Evolutionary conservation across 2,329 filamentous ascomycete species (phyloP), one percentile per base, ranked within the genome.

Genomic region (Paraconiothyrium brasiliense): DNA sequence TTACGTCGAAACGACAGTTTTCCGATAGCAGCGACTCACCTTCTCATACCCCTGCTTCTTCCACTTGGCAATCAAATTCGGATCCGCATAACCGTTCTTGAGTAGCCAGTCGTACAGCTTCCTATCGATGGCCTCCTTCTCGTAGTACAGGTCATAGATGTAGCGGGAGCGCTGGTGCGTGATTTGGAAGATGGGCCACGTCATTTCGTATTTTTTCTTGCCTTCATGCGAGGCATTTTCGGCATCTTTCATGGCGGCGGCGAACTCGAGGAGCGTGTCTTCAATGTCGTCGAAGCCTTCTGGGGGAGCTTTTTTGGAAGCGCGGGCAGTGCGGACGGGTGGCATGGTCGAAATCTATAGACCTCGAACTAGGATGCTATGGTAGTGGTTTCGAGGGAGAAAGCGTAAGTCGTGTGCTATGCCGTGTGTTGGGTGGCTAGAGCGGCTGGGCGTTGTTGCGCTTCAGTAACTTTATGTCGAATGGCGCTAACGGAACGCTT

Each of bases 31-130:
- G 20, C 27, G 8, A 78, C 84, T 55, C 78, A 92, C 92, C 89
- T 98, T 97, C 81, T 99, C 95, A 75, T 99, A 99, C 16, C 95
- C 95, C 74, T 96, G 92, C 84, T 99, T 99, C 88, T 99, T 99
- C 95, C 95, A 99, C 83, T 99, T 99, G 14, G 95, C 95, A 76
- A 99, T 98, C 75, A 99, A 83, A 83, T 94, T 95, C 49, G 92
- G 89, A 80, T 99, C 95, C 5, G 94, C 95, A 78, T 99, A 98
- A 54, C 90, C 90, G 76, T 99, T 97, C 86, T 99, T 99, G 62
- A 99, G 83, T 67, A 98, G 83, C 90, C 92, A 99, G 70, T 98
- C 95, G 80, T 99, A 99, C 22, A 99, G 84, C 80, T 90, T 85
- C 81, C 92, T 94, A 80, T 88, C 92, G 78, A 99, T 98, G 55